A percentile compares a stretch with the other conserved stretches of the same genome.
Conservation (phyloP, 2,329 filamentous ascomycete genomes). For the Aspergillus ochraceus region DNA sequence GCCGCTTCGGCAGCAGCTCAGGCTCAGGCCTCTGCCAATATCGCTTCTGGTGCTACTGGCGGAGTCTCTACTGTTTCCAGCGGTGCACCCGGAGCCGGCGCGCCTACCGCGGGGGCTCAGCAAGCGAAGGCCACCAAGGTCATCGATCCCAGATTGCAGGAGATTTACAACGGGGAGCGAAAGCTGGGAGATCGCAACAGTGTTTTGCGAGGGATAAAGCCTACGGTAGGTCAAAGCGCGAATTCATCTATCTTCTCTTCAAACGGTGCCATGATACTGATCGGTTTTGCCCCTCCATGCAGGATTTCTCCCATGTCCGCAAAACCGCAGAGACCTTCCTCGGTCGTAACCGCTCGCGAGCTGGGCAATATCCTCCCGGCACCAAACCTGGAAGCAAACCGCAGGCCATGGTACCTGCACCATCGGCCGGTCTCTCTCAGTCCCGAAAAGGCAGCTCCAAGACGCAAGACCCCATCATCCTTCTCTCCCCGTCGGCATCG, state of each 20-base stretch:
- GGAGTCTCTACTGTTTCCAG: constrained; percentile 42
- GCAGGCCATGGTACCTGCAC: constrained; percentile 31
- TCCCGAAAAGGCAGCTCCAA: constrained; percentile 47
- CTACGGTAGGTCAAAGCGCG: constrained; percentile 63
- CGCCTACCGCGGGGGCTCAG: constrained; percentile 25
- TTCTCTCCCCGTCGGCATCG: constrained; percentile 92
- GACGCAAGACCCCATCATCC: constrained; percentile 80
- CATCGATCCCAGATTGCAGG: constrained; percentile 77
- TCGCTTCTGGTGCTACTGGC: constrained; percentile 52
- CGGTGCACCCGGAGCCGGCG: constrained; percentile 42
- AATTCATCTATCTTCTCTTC: neutral
- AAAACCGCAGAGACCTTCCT: constrained; percentile 81
- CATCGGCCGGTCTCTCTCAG: constrained; percentile 40
- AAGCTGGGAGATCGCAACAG: constrained; percentile 92
- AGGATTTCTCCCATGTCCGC: constrained; percentile 94
- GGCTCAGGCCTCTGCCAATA: constrained; percentile 48
- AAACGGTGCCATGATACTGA: neutral
- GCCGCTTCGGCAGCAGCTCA: constrained; percentile 40
- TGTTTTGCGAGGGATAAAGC: constrained; percentile 80
- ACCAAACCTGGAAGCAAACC: constrained; percentile 36
- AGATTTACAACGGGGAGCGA: constrained; percentile 89
- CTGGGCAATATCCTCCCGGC: constrained; percentile 35
- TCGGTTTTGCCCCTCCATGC: constrained; percentile 13
- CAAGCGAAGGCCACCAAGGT: constrained; percentile 59
- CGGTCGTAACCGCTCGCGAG: constrained; percentile 49